Evolutionary conservation across 257 asterid species (phyloP), one percentile per base, ranked within the genome.

Genomic region (Petrea volubilis): DNA sequence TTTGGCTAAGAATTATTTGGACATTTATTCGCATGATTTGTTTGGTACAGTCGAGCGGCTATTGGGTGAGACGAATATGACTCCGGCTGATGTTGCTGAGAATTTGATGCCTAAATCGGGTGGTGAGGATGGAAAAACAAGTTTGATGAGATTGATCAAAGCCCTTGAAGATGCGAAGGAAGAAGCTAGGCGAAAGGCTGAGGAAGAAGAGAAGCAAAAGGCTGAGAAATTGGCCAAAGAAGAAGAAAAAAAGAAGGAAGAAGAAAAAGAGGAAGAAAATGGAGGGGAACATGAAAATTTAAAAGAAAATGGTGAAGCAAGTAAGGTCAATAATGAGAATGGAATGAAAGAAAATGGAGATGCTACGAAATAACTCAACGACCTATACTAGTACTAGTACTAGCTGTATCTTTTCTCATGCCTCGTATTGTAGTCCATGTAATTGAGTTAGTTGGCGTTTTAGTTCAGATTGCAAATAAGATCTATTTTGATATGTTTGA

Each of bases 41-140:
- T 88, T 88, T 23, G 75, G 14, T 1, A 75, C 14, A 40, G 63
- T 85, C 2, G 23, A 31, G 60, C 52, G 5, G 21, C 44, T 74
- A 80, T 40, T 82, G 78, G 76, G 61, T 70, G 80, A 79, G 18
- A 78, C 81, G 24, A 41, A 76, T 7, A 77, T 77, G 75, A 60
- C 64, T 2, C 86, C 86, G n/a, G 86, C 86, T 1, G 84, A 82
- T 34, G 86, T 82, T 3, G 82, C 86, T 0, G 86, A 82, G 78
- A 85, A 82, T 55, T 56, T 88, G 81, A 85, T 84, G 92, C 87
- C 90, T 1, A 88, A 84, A 59, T 51, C 78, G 25, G 31, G 43
- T 0, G 77, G 82, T 0, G 85, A 75, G 23, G 80, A 77, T 18
- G 81, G 10, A 20, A 79, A 75, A 18, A 58, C 44, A 5, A 75